Evolutionary conservation across 768 basidiomycete genomes (phyloP).

Genomic region (Boletellus sp.): DNA sequence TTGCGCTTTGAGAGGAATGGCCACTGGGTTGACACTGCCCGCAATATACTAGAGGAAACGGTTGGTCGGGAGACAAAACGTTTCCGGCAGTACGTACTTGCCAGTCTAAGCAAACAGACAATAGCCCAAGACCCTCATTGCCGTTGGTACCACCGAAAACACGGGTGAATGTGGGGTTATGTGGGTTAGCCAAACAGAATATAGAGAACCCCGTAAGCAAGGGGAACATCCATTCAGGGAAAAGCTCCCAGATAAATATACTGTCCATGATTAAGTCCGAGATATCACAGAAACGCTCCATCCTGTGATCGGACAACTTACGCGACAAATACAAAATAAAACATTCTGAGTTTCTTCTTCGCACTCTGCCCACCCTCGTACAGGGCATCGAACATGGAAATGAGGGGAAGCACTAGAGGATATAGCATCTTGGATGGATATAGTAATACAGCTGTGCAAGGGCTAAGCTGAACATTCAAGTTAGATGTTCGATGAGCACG

Average conservation of each 20-base stretch:
- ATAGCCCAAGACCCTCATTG: constrained; percentile 64
- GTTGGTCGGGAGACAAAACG: background rate
- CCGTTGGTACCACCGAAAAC: constrained; percentile 64
- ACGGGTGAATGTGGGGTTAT: constrained; percentile 29
- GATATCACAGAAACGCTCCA: background rate
- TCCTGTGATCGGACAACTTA: constrained; percentile 26
- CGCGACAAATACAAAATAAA: constrained; percentile 18
- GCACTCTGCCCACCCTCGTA: constrained; percentile 39
- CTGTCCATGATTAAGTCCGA: constrained; percentile 19
- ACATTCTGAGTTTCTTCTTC: constrained; percentile 38
- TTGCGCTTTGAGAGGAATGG: constrained; percentile 55
- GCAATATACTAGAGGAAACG: constrained; percentile 21
- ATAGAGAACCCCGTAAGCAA: constrained; percentile 60
- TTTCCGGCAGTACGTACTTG: constrained; percentile 28
- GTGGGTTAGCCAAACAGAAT: constrained; percentile 54
- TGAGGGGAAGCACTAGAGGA: constrained; percentile 29
- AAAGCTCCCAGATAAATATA: constrained; percentile 30
- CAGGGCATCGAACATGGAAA: constrained; percentile 32
- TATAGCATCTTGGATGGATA: constrained; percentile 46
- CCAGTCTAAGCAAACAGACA: constrained; percentile 61
- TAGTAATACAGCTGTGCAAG: constrained; percentile 24
- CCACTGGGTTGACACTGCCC: constrained; percentile 42
- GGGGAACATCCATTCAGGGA: constrained; percentile 44
- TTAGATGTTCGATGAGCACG: constrained; percentile 4
- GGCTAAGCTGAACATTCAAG: background rate